These are phyloP conservation scores for Trypanosoma melophagium DNA, from an alignment of 208 protist species.

Conservation along the genomic window DNA sequence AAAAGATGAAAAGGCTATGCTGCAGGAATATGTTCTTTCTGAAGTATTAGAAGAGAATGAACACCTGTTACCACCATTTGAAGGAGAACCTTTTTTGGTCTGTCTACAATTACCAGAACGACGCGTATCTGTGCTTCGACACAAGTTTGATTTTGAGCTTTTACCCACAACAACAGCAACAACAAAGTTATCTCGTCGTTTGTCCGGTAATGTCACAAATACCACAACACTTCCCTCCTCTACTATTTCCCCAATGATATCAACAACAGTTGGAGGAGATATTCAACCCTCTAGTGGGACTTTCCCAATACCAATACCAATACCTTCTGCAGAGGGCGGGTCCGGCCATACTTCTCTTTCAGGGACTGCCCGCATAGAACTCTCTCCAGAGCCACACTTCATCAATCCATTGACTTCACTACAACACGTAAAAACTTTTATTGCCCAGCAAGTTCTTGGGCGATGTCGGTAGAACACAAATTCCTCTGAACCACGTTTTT, in stretches of 20 bases:
- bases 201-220: not conserved
- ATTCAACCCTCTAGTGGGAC: not conserved
- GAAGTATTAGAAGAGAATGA: slow-evolving; percentile 59
- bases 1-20: slow-evolving; percentile 35
- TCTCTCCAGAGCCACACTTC: slow-evolving; percentile 26
- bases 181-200: not conserved
- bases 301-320: not conserved
- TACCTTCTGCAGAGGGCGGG: not conserved
- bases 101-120: slow-evolving; percentile 63
- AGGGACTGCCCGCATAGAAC: slow-evolving; percentile 11
- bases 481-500: not conserved
- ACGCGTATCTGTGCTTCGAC: slow-evolving; percentile 54
- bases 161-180: not conserved
- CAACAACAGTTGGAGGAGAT: not conserved
- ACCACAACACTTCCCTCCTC: not conserved
- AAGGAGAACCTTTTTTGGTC: slow-evolving; percentile 69
- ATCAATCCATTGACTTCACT: slow-evolving; percentile 41
- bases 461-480: slow-evolving; percentile 2
- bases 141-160: slow-evolving; percentile 19
- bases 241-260: not conserved
- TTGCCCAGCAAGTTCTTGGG: slow-evolving; percentile 41
- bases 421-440: slow-evolving; percentile 49
- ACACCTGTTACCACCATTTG: slow-evolving; percentile 46
- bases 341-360: not conserved
- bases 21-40: slow-evolving; percentile 73